Evolutionary conservation across 768 basidiomycete species (phyloP), one percentile per base, ranked within the genome.

Genomic region (Leccinum uliginosum): DNA sequence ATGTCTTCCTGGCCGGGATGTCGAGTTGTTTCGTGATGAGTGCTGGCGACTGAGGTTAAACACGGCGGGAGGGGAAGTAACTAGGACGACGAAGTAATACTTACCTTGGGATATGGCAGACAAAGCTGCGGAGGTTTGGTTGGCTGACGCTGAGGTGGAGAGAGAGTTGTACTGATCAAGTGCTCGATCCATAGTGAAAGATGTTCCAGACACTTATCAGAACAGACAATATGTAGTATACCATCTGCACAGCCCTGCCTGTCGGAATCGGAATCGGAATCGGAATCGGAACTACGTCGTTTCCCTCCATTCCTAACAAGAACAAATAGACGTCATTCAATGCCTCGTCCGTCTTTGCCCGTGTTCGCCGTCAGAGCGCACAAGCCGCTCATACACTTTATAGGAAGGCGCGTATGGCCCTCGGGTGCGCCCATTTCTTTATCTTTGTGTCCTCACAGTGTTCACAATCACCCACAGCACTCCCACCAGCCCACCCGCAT

Each of bases 311-410:
- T 64, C 50, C 53, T 64, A 70, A 66, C 40, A 64, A 24, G 35
- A 2, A 51, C 53, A 71, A 63, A 70, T 3, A 65, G 14, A 32
- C 30, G 30, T 32, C 30, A 32, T 12, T 32, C 50, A 19, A 67
- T 62, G 57, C 74, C 73, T 73, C 5, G 14, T 15, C 34, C 34
- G 1, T 69, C 76, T 26, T 45, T 77, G 10, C 71, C 72, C 54
- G 65, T 71, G 48, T 57, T 72, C 45, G 73, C 78, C 35, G 73
- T 75, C 21, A 73, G 76, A 61, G 75, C 68, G 1, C 84, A 83
- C 66, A 80, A 77, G 58, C 85, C 84, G 26, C 78, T 86, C 58
- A 87, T 88, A 40, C 77, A 71, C 61, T 87, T 87, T 65, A 56
- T 86, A 14, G 85, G 86, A 56, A 84, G 78, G 69, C 80, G 85